Conservation (phyloP, 2,329 filamentous ascomycete species). For the Phyllosticta citribraziliensis region DNA sequence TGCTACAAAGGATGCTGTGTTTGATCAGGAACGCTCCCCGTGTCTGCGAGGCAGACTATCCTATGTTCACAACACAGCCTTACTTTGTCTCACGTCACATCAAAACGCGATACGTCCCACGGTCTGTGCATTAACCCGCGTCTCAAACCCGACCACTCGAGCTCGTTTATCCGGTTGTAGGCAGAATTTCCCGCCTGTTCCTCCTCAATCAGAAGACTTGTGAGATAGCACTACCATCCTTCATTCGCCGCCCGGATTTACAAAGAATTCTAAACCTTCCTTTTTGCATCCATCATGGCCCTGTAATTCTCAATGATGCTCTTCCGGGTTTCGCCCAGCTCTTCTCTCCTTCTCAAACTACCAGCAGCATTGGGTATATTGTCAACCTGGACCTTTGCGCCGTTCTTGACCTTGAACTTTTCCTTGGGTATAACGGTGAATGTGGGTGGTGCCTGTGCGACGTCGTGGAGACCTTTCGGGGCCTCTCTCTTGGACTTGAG, state of each 20-base stretch:
- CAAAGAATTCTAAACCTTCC: background rate
- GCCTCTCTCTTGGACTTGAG: conserved; percentile 48
- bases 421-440: conserved; percentile 53
- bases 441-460: conserved; percentile 67
- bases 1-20: no score
- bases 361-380: conserved; percentile 61
- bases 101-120: background rate
- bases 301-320: conserved; percentile 67
- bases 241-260: no score
- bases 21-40: no score
- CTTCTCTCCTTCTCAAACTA: conserved; percentile 62
- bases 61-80: background rate
- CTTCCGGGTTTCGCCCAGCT: conserved; percentile 57
- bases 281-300: conserved; percentile 9
- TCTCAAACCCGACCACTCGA: background rate
- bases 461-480: conserved; percentile 39
- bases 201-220: background rate
- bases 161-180: background rate
- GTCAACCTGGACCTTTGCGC: conserved; percentile 55
- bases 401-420: conserved; percentile 55
- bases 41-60: background rate
- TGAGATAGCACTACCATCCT: background rate
- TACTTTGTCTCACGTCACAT: background rate
- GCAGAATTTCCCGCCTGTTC: background rate
- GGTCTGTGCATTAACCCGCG: background rate